A percentile compares a stretch with the other conserved stretches of the same genome.
Conservation (phyloP, 164 flowering plant genomes). For the Magnolia kwangsiensis region DNA sequence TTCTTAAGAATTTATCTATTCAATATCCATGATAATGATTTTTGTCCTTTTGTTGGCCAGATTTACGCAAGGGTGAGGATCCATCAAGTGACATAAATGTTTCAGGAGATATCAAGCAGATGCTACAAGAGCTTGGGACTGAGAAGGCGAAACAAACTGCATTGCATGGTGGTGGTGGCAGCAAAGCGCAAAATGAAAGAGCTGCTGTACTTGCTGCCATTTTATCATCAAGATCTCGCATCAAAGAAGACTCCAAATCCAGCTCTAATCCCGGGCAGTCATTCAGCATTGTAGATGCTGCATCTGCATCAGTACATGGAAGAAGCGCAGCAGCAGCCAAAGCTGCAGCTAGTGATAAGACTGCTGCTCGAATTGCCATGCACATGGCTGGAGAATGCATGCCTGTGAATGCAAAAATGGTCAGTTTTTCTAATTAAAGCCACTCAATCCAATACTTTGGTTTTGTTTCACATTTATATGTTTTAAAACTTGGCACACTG, state of each 20-base stretch:
- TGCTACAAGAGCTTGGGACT: slow-evolving; percentile 93
- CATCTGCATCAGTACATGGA: slow-evolving; percentile 98
- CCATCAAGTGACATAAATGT: slow-evolving; percentile 74
- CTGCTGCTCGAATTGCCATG: slow-evolving; percentile 91
- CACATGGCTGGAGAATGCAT: slow-evolving; percentile 93
- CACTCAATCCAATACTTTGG: background rate
- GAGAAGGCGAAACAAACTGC: slow-evolving; percentile 81
- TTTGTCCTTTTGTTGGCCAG: slow-evolving; percentile 30
- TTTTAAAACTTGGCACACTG: background rate
- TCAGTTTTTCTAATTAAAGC: slow-evolving; percentile 28
- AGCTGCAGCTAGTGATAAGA: slow-evolving; percentile 71
- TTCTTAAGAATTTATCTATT: background rate
- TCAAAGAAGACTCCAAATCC: slow-evolving; percentile 57
- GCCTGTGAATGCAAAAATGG: slow-evolving; percentile 91
- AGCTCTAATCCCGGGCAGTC: slow-evolving; percentile 39
- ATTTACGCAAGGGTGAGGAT: slow-evolving; percentile 49
- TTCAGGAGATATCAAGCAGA: slow-evolving; percentile 85
- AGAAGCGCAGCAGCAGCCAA: slow-evolving; percentile 97
- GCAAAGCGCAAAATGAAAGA: slow-evolving; percentile 87
- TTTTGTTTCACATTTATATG: background rate
- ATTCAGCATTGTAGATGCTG: slow-evolving; percentile 93
- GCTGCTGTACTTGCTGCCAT: slow-evolving; percentile 81
- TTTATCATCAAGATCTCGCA: slow-evolving; percentile 72
- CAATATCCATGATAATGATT: background rate
- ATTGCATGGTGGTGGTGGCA: slow-evolving; percentile 91